Percentiles rank a stretch among this genome's conserved stretches.
These are phyloP conservation scores for Eucalyptus brandiana DNA, from an alignment of 345 rosid genomes.

Conservation along the genomic window DNA sequence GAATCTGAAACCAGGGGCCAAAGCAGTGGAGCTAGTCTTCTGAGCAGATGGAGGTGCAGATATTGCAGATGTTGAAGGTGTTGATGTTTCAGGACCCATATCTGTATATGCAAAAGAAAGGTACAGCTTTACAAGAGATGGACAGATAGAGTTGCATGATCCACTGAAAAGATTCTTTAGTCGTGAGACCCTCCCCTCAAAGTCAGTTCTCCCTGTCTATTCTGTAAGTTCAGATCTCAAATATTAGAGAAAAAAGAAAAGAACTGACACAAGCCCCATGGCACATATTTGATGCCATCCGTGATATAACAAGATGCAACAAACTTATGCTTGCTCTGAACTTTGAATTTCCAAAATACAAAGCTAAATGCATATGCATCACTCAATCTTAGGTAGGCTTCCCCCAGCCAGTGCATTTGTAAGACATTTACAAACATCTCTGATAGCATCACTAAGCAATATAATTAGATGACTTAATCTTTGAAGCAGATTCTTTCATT, in stretches of 20 bases:
- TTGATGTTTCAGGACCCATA: constrained; percentile 1
- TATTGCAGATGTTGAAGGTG: background rate
- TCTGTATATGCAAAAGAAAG: background rate
- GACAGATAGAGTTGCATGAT: background rate
- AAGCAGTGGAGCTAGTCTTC: constrained; percentile 16
- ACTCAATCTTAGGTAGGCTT: background rate
- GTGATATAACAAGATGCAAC: background rate
- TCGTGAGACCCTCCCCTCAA: background rate
- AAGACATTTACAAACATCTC: background rate
- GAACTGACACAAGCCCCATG: background rate
- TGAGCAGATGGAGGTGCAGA: background rate
- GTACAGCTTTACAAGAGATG: background rate
- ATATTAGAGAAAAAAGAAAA: background rate
- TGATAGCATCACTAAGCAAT: background rate
- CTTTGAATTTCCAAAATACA: background rate
- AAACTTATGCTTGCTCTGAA: background rate
- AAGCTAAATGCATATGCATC: background rate
- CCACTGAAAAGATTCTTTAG: background rate
- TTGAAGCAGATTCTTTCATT: background rate
- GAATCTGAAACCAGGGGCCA: constrained; percentile 93
- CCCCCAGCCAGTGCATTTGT: background rate
- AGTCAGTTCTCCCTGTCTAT: background rate
- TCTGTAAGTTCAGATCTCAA: background rate
- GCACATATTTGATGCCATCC: background rate
- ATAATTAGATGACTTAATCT: background rate